Conservation (phyloP, 768 basidiomycete species). For the Lactifluus volemus region DNA sequence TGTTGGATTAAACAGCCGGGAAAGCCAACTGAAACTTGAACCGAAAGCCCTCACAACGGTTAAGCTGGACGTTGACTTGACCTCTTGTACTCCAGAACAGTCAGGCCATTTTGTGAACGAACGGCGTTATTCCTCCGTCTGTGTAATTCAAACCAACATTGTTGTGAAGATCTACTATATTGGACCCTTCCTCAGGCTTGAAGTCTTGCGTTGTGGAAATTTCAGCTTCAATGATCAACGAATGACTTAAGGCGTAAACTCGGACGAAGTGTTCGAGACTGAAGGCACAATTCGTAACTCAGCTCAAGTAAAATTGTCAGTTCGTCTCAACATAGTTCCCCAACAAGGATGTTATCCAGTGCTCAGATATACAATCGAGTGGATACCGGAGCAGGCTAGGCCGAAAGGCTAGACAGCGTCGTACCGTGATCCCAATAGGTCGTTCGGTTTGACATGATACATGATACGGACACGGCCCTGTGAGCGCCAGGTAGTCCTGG, state of each 20-base stretch:
- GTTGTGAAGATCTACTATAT: constrained; percentile 54
- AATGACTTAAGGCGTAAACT: constrained; percentile 40
- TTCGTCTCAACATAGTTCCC: constrained; percentile 54
- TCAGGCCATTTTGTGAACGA: constrained; percentile 46
- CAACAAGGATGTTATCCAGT: constrained; percentile 41
- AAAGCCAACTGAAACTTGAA: constrained; percentile 52
- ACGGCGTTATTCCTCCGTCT: constrained; percentile 53
- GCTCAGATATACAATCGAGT: constrained; percentile 58
- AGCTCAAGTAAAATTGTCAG: constrained; percentile 61
- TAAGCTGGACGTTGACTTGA: neutral
- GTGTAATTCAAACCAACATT: constrained; percentile 29
- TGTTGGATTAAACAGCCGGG: constrained; percentile 37
- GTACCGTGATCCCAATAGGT: too few species aligned
- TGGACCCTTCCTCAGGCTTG: constrained; percentile 33
- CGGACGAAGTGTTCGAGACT: constrained; percentile 31
- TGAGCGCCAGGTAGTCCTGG: constrained; percentile 51
- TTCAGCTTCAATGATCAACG: constrained; percentile 84
- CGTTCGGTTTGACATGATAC: constrained; percentile 67
- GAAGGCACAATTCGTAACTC: constrained; percentile 49
- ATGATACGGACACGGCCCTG: constrained; percentile 52
- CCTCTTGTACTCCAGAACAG: neutral
- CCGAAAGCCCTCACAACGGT: constrained; percentile 43
- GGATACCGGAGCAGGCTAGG: too few species aligned
- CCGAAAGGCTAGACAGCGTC: too few species aligned
- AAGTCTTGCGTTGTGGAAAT: constrained; percentile 57